A percentile compares a stretch with the other conserved stretches of the same genome.
phyloP scores from a whole-genome alignment of 129 eudicot genomes.

The Sambucus nigra region DNA sequence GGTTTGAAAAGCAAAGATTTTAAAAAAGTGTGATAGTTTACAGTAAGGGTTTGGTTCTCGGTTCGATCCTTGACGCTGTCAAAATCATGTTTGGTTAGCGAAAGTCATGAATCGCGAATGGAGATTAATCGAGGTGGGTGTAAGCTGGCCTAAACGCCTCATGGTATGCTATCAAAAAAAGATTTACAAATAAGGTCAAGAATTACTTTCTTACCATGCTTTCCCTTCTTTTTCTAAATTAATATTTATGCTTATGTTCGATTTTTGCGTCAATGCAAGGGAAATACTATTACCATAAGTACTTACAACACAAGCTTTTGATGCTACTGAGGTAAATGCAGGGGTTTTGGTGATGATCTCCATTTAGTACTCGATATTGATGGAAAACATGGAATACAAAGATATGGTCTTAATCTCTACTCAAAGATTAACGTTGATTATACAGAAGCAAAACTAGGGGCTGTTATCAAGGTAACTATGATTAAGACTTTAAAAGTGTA shows the following conservation, averaged over 20 bases:
- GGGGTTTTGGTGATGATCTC: constrained; percentile 76
- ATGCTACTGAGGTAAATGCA: constrained; percentile 22
- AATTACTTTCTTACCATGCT: background rate
- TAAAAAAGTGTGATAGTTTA: no score
- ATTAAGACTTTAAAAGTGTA: background rate
- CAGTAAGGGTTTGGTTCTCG: no score
- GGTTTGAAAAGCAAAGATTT: no score
- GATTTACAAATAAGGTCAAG: background rate
- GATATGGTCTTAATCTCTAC: constrained; percentile 76
- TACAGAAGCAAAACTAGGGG: constrained; percentile 87
- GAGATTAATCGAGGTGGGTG: no score
- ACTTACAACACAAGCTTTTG: constrained; percentile 8
- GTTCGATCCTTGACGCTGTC: no score
- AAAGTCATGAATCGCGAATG: no score
- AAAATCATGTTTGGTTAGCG: no score
- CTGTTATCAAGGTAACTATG: constrained; percentile 55
- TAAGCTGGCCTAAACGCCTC: no score
- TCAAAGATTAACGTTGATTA: constrained; percentile 63
- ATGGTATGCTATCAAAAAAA: no score
- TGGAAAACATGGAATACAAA: constrained; percentile 54
- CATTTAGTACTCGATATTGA: constrained; percentile 56
- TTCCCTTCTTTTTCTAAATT: background rate
- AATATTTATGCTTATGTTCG: background rate
- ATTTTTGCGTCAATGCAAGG: background rate
- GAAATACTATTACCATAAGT: background rate